These are phyloP conservation scores for Poa annua DNA, from an alignment of 176 grass and related monocot genomes.

Conservation along the genomic window DNA sequence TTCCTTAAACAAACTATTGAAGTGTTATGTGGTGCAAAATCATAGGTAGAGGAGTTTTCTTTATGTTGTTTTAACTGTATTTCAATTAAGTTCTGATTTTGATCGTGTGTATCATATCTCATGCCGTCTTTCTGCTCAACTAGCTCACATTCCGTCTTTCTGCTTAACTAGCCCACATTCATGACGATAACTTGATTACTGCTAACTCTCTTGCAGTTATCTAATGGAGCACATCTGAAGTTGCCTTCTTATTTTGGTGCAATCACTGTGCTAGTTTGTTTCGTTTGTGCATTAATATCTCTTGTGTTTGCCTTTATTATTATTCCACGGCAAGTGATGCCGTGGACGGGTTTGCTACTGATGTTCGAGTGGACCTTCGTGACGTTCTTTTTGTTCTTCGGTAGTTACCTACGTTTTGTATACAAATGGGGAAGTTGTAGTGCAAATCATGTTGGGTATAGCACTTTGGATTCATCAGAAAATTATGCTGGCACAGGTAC, in stretches of 20 bases:
- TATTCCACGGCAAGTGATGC: constrained; percentile 86
- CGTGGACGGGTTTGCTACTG: constrained; percentile 88
- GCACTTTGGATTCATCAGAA: constrained; percentile 52
- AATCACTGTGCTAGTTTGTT: constrained; percentile 58
- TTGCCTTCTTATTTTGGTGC: constrained; percentile 71
- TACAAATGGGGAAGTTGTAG: constrained; percentile 70
- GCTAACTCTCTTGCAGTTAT: constrained; percentile 49
- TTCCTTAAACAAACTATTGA: constrained; percentile 15
- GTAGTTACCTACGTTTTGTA: constrained; percentile 66
- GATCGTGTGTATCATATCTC: not conserved
- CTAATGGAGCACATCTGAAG: constrained; percentile 54
- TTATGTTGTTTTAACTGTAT: constrained; percentile 25
- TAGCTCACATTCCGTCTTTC: not conserved
- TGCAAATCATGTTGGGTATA: constrained; percentile 51
- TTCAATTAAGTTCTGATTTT: constrained; percentile 8
- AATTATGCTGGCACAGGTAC: constrained; percentile 71
- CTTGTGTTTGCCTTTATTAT: constrained; percentile 65
- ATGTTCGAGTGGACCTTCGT: constrained; percentile 80
- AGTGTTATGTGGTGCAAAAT: constrained; percentile 12
- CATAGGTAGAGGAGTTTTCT: constrained; percentile 6
- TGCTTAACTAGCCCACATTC: constrained; percentile 7
- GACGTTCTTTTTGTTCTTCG: constrained; percentile 69
- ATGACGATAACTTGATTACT: constrained; percentile 29
- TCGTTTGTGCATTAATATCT: constrained; percentile 58
- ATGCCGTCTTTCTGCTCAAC: constrained; percentile 16